Conservation (phyloP, 495 filamentous ascomycete genomes). For the Cercophora sp. region DNA sequence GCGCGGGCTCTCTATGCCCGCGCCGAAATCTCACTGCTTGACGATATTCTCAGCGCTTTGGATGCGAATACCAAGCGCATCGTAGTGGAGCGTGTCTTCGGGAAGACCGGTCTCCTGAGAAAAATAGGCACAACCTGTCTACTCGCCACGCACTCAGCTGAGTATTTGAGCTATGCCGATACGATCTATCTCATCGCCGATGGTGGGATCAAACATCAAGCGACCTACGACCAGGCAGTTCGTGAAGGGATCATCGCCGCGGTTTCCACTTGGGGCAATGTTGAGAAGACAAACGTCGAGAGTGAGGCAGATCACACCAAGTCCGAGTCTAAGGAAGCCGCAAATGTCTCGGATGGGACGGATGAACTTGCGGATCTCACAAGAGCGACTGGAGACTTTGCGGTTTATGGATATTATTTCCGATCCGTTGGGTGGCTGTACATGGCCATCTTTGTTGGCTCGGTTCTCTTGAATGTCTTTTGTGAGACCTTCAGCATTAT, state of each 20-base stretch:
- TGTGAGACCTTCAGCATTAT: not conserved
- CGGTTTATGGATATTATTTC: slow-evolving; percentile 1
- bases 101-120: not conserved
- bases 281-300: not conserved
- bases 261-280: not conserved
- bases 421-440: not conserved
- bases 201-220: not conserved
- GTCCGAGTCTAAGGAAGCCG: not conserved
- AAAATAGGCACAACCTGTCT: slow-evolving; percentile 1
- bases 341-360: too few species aligned
- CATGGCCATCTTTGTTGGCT: not conserved
- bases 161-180: not conserved
- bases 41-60: slow-evolving; percentile 38
- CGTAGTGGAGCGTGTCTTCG: not conserved
- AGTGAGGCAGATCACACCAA: not conserved
- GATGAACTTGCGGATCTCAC: not conserved
- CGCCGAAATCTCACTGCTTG: slow-evolving; percentile 31
- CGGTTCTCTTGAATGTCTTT: not conserved
- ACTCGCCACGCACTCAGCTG: not conserved
- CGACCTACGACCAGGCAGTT: not conserved
- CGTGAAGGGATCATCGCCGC: not conserved
- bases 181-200: not conserved
- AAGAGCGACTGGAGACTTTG: not conserved
- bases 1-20: slow-evolving; percentile 33
- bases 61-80: slow-evolving; percentile 23